Evolutionary conservation across 441 rosid species (phyloP), one percentile per base, ranked within the genome.

Genomic region (Dalechampia spathulata): DNA sequence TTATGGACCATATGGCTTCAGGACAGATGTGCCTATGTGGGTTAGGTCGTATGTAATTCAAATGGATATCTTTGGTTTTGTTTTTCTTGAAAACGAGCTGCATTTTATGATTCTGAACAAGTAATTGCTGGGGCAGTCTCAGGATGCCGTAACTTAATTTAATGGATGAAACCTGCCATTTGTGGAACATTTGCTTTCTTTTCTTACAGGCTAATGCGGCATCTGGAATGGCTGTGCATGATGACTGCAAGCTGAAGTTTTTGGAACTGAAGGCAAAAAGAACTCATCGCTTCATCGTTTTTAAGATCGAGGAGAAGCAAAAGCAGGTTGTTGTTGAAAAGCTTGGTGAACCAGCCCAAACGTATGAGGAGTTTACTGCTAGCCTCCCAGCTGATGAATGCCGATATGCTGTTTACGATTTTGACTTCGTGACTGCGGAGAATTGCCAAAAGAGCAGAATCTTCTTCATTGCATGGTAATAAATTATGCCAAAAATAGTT

Each of bases 261-360:
- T 60, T 80, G 67, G 82, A 80, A 39, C 51, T 83, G 74, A 83
- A 80, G 69, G 76, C 86, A 0, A 83, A 80, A 63, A 65, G 89
- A 65, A 80, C 88, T 14, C 65, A 72, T 34, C 80, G 79, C 30
- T 83, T 60, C 65, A 75, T 83, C 21, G 75, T 80, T 25, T 80
- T 19, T 62, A 78, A 80, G 66, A 78, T 80, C 15, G 84, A 83
- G 63, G 84, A 83, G 74, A 69, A 78, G 66, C 80, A 70, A 44
- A 83, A 83, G 75, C 82, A 80, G 62, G 86, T 78, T 12, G 15
- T 74, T 26, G 90, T 83, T 55, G 82, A 80, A 41, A 83, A 83
- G 73, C 71, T 80, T 53, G 83, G 90, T 36, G 81, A 78, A 41
- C 86, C 90, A 22, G 14, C 71, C 38, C 59, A 78, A 10, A 78